These are phyloP conservation scores for Cladobotryum protrusum DNA, from an alignment of 2,329 filamentous ascomycete species.

Conservation along the genomic window DNA sequence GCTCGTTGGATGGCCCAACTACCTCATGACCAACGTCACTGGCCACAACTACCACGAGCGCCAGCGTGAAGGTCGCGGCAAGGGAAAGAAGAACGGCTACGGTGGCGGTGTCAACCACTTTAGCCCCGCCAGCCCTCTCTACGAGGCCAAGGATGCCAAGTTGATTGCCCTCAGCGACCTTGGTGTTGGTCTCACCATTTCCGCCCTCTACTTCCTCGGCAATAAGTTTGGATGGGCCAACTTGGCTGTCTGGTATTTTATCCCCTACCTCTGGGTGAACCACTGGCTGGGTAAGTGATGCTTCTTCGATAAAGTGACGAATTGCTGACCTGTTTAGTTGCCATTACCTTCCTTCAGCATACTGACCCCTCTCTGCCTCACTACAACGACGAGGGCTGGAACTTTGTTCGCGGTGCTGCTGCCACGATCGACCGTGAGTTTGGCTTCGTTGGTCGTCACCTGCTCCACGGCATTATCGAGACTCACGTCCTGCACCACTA, in stretches of 20 bases:
- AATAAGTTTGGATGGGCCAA: slow-evolving; percentile 78
- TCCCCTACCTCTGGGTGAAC: slow-evolving; percentile 97
- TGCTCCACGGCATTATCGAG: slow-evolving; percentile 95
- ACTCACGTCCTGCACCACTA: slow-evolving; percentile 98
- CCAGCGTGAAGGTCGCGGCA: slow-evolving; percentile 87
- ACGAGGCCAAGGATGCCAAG: slow-evolving; percentile 84
- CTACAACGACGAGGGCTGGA: slow-evolving; percentile 83
- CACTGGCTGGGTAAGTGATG: slow-evolving; percentile 85
- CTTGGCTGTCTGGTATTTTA: slow-evolving; percentile 87
- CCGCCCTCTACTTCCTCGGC: slow-evolving; percentile 61
- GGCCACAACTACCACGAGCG: slow-evolving; percentile 92
- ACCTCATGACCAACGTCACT: slow-evolving; percentile 86
- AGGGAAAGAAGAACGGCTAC: slow-evolving; percentile 82
- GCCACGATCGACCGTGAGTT: slow-evolving; percentile 97
- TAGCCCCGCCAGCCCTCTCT: slow-evolving; percentile 78
- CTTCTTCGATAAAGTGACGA: background rate
- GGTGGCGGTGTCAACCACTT: slow-evolving; percentile 91
- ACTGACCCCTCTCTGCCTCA: slow-evolving; percentile 91
- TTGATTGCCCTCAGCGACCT: slow-evolving; percentile 82
- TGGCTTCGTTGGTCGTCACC: slow-evolving; percentile 84
- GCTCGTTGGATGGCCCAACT: slow-evolving; percentile 87
- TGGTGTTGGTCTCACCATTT: slow-evolving; percentile 60
- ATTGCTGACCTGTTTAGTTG: slow-evolving; percentile 50
- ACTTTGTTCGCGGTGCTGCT: slow-evolving; percentile 85
- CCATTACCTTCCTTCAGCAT: slow-evolving; percentile 96